phyloP scores from a whole-genome alignment of 768 basidiomycete genomes.

The Boletus pseudopeckii region DNA sequence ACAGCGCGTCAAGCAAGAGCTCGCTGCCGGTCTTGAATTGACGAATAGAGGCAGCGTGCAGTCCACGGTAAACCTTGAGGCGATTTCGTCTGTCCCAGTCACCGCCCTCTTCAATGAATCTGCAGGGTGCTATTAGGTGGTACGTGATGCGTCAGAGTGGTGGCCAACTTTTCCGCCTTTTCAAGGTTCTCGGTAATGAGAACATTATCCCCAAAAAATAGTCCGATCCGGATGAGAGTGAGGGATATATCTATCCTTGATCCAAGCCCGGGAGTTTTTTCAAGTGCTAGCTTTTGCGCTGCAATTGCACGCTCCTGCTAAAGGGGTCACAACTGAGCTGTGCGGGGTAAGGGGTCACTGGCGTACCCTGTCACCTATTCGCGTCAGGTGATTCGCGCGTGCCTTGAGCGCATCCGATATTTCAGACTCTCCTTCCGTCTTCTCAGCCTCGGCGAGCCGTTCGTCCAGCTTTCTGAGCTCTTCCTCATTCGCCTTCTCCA shows the following conservation, averaged over 20 bases:
- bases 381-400: conserved; percentile 79
- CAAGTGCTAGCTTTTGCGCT: conserved; percentile 79
- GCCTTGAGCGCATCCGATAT: conserved; percentile 85
- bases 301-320: conserved; percentile 72
- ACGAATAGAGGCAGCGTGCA: conserved; percentile 83
- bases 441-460: conserved; percentile 79
- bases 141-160: not conserved
- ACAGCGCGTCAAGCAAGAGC: conserved; percentile 85
- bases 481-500: conserved; percentile 57
- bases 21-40: conserved; percentile 85
- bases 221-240: conserved; percentile 81
- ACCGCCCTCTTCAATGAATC: conserved; percentile 90
- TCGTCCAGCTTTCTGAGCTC: conserved; percentile 74
- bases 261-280: conserved; percentile 91
- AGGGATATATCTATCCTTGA: conserved; percentile 91
- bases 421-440: conserved; percentile 91
- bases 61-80: conserved; percentile 90
- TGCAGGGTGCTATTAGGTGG: conserved; percentile 26
- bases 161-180: conserved; percentile 74
- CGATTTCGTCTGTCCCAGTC: conserved; percentile 98
- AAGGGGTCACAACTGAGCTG: not conserved
- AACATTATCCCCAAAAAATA: conserved; percentile 82
- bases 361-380: conserved; percentile 77
- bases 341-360: not conserved
- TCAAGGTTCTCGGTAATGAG: conserved; percentile 69